Conservation (phyloP, 768 basidiomycete genomes). For the Russula ochroleuca region DNA sequence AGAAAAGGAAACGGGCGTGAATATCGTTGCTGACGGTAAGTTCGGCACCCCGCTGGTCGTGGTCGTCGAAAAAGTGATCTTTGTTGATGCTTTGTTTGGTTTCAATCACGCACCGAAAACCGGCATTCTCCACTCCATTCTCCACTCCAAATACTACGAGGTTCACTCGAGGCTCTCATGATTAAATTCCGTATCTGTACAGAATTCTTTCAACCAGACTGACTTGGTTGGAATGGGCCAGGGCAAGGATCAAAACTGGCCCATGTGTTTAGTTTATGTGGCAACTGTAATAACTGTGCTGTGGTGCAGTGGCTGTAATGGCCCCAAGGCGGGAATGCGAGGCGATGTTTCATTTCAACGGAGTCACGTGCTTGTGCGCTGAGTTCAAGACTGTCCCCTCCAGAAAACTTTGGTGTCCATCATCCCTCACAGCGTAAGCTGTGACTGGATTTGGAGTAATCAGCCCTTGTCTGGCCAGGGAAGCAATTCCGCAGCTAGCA, state of each 20-base stretch:
- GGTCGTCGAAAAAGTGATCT: constrained; percentile 4
- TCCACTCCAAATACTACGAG: neutral
- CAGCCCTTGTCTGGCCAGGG: constrained; percentile 79
- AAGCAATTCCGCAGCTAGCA: constrained; percentile 91
- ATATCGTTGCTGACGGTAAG: constrained; percentile 10
- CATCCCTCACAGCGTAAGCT: constrained; percentile 59
- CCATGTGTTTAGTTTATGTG: neutral
- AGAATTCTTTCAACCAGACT: too few relatives aligned
- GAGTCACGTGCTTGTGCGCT: constrained; percentile 66
- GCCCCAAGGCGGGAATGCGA: constrained; percentile 80
- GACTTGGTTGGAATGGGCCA: neutral
- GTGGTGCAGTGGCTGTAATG: constrained; percentile 75
- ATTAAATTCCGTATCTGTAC: too few relatives aligned
- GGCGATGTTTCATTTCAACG: constrained; percentile 55
- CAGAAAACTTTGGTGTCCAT: constrained; percentile 89
- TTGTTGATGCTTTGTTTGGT: constrained; percentile 17
- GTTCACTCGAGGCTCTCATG: too few relatives aligned
- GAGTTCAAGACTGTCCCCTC: constrained; percentile 90
- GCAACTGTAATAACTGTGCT: accelerated
- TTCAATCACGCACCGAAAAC: neutral
- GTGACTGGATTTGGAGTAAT: constrained; percentile 77
- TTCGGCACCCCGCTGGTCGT: constrained; percentile 3
- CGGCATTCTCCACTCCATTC: constrained; percentile 7
- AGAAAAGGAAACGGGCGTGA: constrained; percentile 31
- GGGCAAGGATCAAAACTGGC: too few relatives aligned